Percentiles rank a stretch among this genome's conserved stretches.
Evolutionary conservation across 441 rosid genomes (phyloP).

Genomic region (Rhodomyrtus psidioides): DNA sequence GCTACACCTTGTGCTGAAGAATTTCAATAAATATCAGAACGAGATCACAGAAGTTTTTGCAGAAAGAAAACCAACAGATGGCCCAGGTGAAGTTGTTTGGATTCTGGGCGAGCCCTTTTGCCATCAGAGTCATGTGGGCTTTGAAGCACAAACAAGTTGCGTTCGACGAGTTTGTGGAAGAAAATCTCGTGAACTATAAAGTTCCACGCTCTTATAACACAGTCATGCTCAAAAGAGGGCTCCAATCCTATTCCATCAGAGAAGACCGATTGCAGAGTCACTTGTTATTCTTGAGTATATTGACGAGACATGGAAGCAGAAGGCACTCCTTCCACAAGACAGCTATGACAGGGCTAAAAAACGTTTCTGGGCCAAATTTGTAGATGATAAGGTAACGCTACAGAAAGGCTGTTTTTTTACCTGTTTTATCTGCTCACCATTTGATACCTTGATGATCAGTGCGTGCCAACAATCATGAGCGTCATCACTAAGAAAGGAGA

Average conservation of each 20-base stretch:
- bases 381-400: not conserved
- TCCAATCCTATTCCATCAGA: constrained; percentile 10
- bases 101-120: constrained; percentile 15
- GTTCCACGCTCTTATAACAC: constrained; percentile 7
- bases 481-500: constrained; percentile 3
- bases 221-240: constrained; percentile 4
- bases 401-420: not conserved
- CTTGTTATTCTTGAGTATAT: constrained; percentile 10
- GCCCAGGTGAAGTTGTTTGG: constrained; percentile 3
- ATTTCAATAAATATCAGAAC: not conserved
- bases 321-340: constrained; percentile 5
- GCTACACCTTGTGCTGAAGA: not conserved
- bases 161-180: constrained; percentile 4
- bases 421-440: not conserved
- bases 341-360: constrained; percentile 3
- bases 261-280: constrained; percentile 13
- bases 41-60: not conserved
- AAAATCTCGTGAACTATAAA: constrained; percentile 1
- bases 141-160: constrained; percentile 7
- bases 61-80: not conserved
- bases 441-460: not conserved
- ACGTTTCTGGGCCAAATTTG: constrained; percentile 7
- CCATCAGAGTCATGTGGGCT: constrained; percentile 1
- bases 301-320: constrained; percentile 1
- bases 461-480: not conserved